Percentiles rank a stretch among this genome's conserved stretches.
phyloP scores from a whole-genome alignment of 441 rosid genomes.

The Jatropha multifida region DNA sequence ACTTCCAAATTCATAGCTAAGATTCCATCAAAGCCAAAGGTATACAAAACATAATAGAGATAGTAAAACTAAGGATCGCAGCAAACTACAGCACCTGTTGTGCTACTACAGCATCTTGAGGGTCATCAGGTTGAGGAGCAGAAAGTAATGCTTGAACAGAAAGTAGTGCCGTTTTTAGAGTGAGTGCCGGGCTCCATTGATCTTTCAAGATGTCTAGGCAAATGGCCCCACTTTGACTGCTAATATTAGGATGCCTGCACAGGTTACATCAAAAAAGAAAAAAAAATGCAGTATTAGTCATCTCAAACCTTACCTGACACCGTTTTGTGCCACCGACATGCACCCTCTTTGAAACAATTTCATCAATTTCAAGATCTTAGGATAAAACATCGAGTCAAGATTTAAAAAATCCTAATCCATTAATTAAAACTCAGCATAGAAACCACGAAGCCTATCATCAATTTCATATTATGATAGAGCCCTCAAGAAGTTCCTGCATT shows the following conservation, averaged over 20 bases:
- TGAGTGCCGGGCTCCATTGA: constrained; percentile 99
- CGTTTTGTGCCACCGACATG: neutral
- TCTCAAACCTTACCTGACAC: constrained; percentile 11
- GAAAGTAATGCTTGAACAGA: constrained; percentile 93
- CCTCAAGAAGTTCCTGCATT: neutral
- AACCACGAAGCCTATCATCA: neutral
- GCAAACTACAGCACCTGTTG: constrained; percentile 59
- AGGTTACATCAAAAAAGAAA: constrained; percentile 1
- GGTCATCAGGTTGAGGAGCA: constrained; percentile 92
- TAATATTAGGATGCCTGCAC: constrained; percentile 95
- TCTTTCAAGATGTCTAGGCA: constrained; percentile 96
- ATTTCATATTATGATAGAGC: neutral
- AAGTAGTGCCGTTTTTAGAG: constrained; percentile 94
- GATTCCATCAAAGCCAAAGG: neutral
- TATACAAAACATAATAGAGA: neutral
- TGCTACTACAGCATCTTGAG: constrained; percentile 99
- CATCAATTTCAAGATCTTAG: neutral
- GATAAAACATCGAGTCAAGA: neutral
- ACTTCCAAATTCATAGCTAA: neutral
- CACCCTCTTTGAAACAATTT: constrained; percentile 7
- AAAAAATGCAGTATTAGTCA: constrained; percentile 9
- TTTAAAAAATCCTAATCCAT: neutral
- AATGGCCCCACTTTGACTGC: constrained; percentile 98
- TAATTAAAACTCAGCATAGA: neutral
- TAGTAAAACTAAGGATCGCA: constrained; percentile 1